Base-by-base conservation (phyloP, 495 filamentous ascomycete species). In the Massariosphaeria phaeospora region DNA sequence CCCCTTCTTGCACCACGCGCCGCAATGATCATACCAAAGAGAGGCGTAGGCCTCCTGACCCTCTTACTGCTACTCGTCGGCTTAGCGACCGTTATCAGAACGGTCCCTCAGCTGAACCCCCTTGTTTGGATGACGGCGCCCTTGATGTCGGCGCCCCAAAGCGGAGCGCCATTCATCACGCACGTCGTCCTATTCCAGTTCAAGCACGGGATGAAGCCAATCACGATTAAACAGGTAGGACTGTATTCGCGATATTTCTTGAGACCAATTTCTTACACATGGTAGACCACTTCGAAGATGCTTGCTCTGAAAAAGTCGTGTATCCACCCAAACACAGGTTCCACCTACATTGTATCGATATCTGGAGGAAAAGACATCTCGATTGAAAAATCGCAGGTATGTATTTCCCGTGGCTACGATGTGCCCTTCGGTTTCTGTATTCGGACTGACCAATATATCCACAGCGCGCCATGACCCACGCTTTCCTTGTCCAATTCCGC, bases 381-480 rank as follows among this genome's bases (percentile, higher is more conserved):
- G 21, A 55, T 42, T 31, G 57, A 61, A 29, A 41, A 38, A 17
- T 33, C 33, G 26, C 57, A 61, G 51, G 57, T 61, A 45, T 13
- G 23, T 35, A 9, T 7, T 4, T 15, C 12, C 8, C 47, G 25
- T 20, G 23, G 12, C 4, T 21, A 21, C 18, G 20, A 2, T 35
- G 12, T 26, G n/a, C 4, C 15, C 8, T 29, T 10, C n/a, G 26
- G 13, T 17, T 39, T 6, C 3, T 39, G 13, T 5, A 3, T 23
- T 17, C 29, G 11, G 15, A 44, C 38, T 23, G 15, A 34, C 11
- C 27, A 9, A 33, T 25, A 12, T 41, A 27, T 18, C 5, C 15
- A 2, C 15, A 62, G 52, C 26, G 36, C 18, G 70, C 70, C 5
- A 73, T 74, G 1, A 73, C 71, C 5, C 73, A 75, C 57, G 72